phyloP scores from a whole-genome alignment of 2,329 filamentous ascomycete genomes.

The Pseudogymnoascus sp. region DNA sequence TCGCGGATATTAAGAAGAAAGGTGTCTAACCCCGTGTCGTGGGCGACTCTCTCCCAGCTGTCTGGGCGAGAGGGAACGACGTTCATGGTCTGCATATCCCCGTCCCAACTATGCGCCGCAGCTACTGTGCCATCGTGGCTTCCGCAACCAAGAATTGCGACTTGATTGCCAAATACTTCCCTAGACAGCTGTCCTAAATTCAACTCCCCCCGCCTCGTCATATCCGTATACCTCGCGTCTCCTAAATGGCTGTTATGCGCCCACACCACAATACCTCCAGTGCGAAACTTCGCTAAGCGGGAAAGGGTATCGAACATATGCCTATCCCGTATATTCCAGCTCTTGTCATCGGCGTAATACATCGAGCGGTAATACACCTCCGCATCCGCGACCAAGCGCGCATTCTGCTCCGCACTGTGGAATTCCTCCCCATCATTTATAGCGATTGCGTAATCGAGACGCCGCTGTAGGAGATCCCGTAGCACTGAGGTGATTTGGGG shows the following conservation, averaged over 20 bases:
- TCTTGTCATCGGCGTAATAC: constrained; percentile 40
- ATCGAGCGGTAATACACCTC: constrained; percentile 44
- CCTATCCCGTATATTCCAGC: constrained; percentile 43
- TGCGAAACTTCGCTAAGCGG: constrained; percentile 35
- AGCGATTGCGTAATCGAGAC: constrained; percentile 30
- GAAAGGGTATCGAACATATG: constrained; percentile 43
- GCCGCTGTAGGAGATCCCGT: constrained; percentile 34
- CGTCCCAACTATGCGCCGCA: constrained; percentile 42
- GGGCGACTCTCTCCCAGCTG: constrained; percentile 42
- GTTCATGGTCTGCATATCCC: constrained; percentile 41
- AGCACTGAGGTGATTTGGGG: constrained; percentile 37
- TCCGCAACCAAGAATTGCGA: constrained; percentile 38
- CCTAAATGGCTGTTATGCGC: constrained; percentile 45
- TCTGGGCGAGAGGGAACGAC: constrained; percentile 37
- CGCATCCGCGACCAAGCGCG: constrained; percentile 36
- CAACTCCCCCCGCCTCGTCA: constrained; percentile 38
- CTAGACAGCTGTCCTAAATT: constrained; percentile 47
- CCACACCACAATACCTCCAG: constrained; percentile 42
- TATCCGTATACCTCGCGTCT: constrained; percentile 44
- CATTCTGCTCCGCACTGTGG: constrained; percentile 42
- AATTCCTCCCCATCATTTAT: constrained; percentile 37
- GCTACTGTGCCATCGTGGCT: constrained; percentile 44
- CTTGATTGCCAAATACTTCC: constrained; percentile 30
- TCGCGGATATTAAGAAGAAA: constrained; percentile 40
- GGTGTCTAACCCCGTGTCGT: constrained; percentile 35